phyloP scores from a whole-genome alignment of 192 early-diverging fungal species.

The Entomortierella parvispora region DNA sequence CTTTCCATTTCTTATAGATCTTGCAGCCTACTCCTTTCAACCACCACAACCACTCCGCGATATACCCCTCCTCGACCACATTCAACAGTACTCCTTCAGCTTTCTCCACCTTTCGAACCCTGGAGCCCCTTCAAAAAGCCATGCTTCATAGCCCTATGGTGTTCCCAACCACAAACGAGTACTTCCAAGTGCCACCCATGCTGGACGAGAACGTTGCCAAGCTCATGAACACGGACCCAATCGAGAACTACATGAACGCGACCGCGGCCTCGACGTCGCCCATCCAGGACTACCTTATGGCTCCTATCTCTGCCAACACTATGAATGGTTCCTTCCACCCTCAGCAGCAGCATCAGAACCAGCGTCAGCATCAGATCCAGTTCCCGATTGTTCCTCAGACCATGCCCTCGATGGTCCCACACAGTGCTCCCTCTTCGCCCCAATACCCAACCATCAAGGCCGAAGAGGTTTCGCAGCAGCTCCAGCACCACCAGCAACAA shows the following conservation, averaged over 20 bases:
- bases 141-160: conserved; percentile 49
- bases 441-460: conserved; percentile 37
- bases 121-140: conserved; percentile 8
- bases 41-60: background rate
- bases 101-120: background rate
- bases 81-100: background rate
- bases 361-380: conserved; percentile 31
- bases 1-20: background rate
- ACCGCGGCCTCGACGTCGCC: conserved; percentile 29
- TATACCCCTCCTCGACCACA: background rate
- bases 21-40: background rate
- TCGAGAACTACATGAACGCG: conserved; percentile 30
- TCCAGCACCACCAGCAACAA: background rate
- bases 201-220: conserved; percentile 37
- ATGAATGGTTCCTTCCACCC: conserved; percentile 1
- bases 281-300: conserved; percentile 35
- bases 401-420: conserved; percentile 18
- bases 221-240: conserved; percentile 25
- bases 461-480: conserved; percentile 25
- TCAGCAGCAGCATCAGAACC: conserved; percentile 28
- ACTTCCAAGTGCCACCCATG: conserved; percentile 25
- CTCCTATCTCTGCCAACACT: conserved; percentile 8
- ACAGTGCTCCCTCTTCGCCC: conserved; percentile 38
- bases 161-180: conserved; percentile 34
- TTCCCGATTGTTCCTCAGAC: conserved; percentile 1